Evolutionary conservation across 2,329 filamentous ascomycete genomes (phyloP), one percentile per base, ranked within the genome.

Genomic region (Basipetospora sp.): DNA sequence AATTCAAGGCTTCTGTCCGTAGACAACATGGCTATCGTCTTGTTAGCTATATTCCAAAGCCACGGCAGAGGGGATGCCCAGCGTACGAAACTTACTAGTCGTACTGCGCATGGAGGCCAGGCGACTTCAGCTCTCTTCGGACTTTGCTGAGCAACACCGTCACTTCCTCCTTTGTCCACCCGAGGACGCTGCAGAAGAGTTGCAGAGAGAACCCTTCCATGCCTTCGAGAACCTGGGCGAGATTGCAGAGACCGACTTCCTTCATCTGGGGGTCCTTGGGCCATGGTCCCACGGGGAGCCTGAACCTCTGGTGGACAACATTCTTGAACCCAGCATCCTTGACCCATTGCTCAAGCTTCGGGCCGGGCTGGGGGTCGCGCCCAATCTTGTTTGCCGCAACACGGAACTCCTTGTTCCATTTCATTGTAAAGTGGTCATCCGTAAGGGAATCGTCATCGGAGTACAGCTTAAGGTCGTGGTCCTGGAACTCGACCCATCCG

Each of bases 401-500:
- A 19, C 50, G 42, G 38, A 45, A 48, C 31, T 49, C 44, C 22
- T 40, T 36, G 25, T 47, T 45, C 41, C 49, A 40, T 33, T 48
- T 43, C 19, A 45, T 26, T 29, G 46, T 47, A 3, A 46, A 43
- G 3, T 45, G 48, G 26, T 47, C 42, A 3, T 19, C 28, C 2
- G 43, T 45, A 5, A 51, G 40, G 2, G 48, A 48, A 20, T 38
- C 44, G 34, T 55, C 52, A 27, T 56, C 53, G 5, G 47, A 50
- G 13, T 43, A 34, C 17, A 48, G 40, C 6, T 42, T 42, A 2
- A 31, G 14, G 28, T 69, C 59, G 19, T 71, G 63, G 48, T 72
- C 68, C 46, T 71, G 67, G 22, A 70, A 51, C 45, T 73, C 69
- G 31, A 70, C 58, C 67, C 67, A 72, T 10, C 64, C 69, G 13